These are phyloP conservation scores for Curvularia sp. DNA, from an alignment of 2,329 filamentous ascomycete genomes.

Conservation along the genomic window DNA sequence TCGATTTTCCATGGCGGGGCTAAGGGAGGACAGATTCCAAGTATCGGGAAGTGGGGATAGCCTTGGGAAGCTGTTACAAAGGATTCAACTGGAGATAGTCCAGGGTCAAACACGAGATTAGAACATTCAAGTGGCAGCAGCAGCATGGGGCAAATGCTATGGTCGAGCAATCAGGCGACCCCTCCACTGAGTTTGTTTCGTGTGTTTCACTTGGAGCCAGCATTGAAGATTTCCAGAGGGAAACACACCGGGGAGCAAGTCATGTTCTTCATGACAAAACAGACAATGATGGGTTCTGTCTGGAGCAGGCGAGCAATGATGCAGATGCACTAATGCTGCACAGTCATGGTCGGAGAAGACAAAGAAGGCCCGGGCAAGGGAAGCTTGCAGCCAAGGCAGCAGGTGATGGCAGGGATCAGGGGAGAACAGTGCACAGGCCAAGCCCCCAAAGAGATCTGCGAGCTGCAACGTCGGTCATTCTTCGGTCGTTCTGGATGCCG, in stretches of 20 bases:
- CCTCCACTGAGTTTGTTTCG: constrained; percentile 4
- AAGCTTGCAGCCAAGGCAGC: constrained; percentile 22
- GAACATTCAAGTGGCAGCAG: constrained; percentile 11
- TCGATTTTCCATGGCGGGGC: constrained; percentile 30
- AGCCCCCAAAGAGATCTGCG: constrained; percentile 32
- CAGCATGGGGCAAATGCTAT: constrained; percentile 9
- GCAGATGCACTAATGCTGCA: constrained; percentile 20
- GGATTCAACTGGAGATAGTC: constrained; percentile 13
- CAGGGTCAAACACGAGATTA: constrained; percentile 16
- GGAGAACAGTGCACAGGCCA: constrained; percentile 8
- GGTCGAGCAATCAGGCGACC: constrained; percentile 3
- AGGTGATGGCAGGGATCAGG: constrained; percentile 20
- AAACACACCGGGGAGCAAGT: constrained; percentile 11
- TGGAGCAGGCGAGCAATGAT: constrained; percentile 9
- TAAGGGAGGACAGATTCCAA: constrained; percentile 21
- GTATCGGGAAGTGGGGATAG: constrained; percentile 24
- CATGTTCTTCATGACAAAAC: constrained; percentile 12
- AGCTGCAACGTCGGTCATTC: constrained; percentile 39
- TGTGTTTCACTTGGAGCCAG: constrained; percentile 13
- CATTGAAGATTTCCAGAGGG: constrained; percentile 7
- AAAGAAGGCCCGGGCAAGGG: constrained; percentile 27
- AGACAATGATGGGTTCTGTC: constrained; percentile 16
- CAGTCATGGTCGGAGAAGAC: constrained; percentile 14
- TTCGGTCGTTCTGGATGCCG: constrained; percentile 36
- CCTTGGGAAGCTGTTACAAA: constrained; percentile 15